These are phyloP conservation scores for Drechslerella coelobrocha DNA, from an alignment of 2,329 filamentous ascomycete species.

Conservation along the genomic window DNA sequence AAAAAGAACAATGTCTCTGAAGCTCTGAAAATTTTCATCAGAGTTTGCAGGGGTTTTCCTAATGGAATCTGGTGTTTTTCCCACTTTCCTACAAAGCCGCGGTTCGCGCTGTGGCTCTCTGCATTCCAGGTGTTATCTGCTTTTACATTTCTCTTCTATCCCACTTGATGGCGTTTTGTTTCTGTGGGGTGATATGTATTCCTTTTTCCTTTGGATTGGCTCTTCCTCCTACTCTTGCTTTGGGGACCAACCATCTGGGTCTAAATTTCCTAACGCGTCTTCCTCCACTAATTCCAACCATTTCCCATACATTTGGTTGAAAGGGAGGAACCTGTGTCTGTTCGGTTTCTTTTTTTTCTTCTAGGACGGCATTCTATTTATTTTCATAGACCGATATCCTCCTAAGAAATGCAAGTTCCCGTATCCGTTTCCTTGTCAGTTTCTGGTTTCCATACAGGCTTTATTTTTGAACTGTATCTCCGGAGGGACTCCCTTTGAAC, in stretches of 20 bases:
- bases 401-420: slow-evolving; percentile 48
- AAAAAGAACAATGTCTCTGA: slow-evolving; percentile 26
- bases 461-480: slow-evolving; percentile 5
- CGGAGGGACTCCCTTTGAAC: neutral
- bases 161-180: slow-evolving; percentile 44
- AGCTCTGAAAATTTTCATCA: slow-evolving; percentile 26
- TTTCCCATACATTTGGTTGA: neutral
- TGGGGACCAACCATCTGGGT: slow-evolving; percentile 1
- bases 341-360: slow-evolving; percentile 36
- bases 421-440: slow-evolving; percentile 30
- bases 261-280: neutral
- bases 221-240: slow-evolving; percentile 25
- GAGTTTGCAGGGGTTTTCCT: slow-evolving; percentile 10
- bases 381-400: slow-evolving; percentile 40
- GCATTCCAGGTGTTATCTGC: slow-evolving; percentile 50
- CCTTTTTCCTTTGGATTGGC: slow-evolving; percentile 15
- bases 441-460: slow-evolving; percentile 11
- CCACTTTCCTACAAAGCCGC: slow-evolving; percentile 25
- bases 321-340: slow-evolving; percentile 9
- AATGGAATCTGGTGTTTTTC: slow-evolving; percentile 41
- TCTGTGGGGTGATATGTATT: neutral
- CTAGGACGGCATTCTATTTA: slow-evolving; percentile 42
- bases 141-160: slow-evolving; percentile 28
- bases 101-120: slow-evolving; percentile 37
- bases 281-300: slow-evolving; percentile 2